Base-by-base conservation (phyloP, 441 rosid genomes). In the Mallotus japonicus region DNA sequence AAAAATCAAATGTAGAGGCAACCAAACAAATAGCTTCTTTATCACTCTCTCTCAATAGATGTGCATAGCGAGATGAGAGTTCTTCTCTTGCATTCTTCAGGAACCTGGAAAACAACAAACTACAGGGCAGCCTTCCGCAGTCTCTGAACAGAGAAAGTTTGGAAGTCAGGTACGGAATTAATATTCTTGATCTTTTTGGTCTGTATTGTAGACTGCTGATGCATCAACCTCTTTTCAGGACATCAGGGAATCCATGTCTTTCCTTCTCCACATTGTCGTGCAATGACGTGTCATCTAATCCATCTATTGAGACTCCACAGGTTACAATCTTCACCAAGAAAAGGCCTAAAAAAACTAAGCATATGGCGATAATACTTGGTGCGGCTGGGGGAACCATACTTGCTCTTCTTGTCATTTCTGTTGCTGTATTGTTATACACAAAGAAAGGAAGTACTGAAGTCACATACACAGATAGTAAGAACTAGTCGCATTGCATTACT, bases 81-180 rank as follows among this genome's bases (percentile, higher is more conserved):
- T 66, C 32, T 20, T 58, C 19, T 46, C 73, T 50, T 72, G 56
- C 69, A 50, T 66, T 73, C 65, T 76, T 68, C 87, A 94, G 98
- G 86, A 90, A 92, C 83, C 85, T 94, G 68, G 95, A 90, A 81
- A 88, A 92, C 77, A 94, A 94, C 76, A 85, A 85, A 76, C 88
- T 92, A 50, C 83, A 88, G 75, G 95, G 97, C 28, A 78, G 84
- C 73, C 88, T 94, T 56, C 96, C 97, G 5, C 81, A 81, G 60
- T 89, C 95, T 71, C 80, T 94, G 76, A 87, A 89, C 79, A 78
- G 79, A 82, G 88, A 82, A 42, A 83, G 82, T 70, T 83, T 94
- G 73, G 92, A 89, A 80, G 86, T 94, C 53, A 85, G 96, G 98
- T 93, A 83, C 34, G 79, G 8, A 66, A 75, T 62, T 34, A 15